These are phyloP conservation scores for Rubus parviflorus DNA, from an alignment of 306 rosid genomes.

Conservation along the genomic window DNA sequence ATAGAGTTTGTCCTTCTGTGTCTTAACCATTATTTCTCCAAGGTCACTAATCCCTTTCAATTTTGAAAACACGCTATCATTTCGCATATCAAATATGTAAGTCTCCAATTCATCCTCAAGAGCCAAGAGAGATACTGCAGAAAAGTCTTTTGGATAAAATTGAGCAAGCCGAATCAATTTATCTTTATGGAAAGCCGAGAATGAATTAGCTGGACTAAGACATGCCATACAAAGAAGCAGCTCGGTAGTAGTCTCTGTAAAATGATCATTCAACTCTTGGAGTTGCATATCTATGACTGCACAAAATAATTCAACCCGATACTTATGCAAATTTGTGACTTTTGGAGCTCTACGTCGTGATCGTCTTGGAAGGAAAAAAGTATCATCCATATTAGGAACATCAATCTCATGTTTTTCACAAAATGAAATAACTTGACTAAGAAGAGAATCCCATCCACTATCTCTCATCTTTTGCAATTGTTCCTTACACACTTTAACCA, in stretches of 20 bases:
- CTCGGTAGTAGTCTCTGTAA: neutral
- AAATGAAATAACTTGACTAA: neutral
- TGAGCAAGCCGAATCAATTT: neutral
- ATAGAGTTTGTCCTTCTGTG: neutral
- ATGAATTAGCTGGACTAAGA: neutral
- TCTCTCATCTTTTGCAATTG: neutral
- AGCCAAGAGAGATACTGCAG: neutral
- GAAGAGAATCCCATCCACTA: conserved; percentile 4
- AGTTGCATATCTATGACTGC: conserved; percentile 14
- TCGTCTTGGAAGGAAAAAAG: neutral
- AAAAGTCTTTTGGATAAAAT: conserved; percentile 23
- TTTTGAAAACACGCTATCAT: neutral
- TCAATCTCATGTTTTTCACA: conserved; percentile 3
- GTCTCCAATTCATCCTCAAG: conserved; percentile 10
- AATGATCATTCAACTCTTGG: neutral
- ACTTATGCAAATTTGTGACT: neutral
- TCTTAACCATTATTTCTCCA: neutral
- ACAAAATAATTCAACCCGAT: neutral
- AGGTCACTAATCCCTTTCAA: neutral
- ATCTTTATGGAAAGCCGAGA: neutral
- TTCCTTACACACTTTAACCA: neutral
- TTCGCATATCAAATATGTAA: neutral
- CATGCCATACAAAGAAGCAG: conserved; percentile 11
- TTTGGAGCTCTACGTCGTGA: neutral
- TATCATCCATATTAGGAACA: neutral